phyloP scores from a whole-genome alignment of 1,139 yeast species.

The Geotrichum carabidarum region DNA sequence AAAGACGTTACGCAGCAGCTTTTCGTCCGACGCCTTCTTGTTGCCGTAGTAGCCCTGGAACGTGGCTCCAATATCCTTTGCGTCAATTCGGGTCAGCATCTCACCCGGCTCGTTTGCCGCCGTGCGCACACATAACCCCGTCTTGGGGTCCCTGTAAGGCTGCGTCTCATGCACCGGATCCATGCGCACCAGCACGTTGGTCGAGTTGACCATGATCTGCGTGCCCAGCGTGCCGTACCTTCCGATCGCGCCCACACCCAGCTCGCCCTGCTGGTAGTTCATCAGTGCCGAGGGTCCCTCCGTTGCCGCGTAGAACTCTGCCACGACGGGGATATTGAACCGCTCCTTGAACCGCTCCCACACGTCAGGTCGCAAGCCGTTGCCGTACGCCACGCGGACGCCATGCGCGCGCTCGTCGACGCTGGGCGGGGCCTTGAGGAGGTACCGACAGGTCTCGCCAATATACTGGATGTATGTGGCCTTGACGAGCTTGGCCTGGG shows the following conservation, averaged over 20 bases:
- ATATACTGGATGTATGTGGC: conserved; percentile 90
- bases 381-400: conserved; percentile 77
- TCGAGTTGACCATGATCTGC: conserved; percentile 21
- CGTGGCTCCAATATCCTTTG: conserved; percentile 49
- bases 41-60: conserved; percentile 91
- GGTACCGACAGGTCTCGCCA: conserved; percentile 90
- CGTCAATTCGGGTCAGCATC: conserved; percentile 66
- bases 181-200: conserved; percentile 51
- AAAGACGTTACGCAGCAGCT: conserved; percentile 68
- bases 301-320: conserved; percentile 92
- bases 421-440: conserved; percentile 62
- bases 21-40: conserved; percentile 69
- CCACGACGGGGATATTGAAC: conserved; percentile 69
- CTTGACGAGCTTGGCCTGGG: conserved; percentile 64
- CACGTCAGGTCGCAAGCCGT: conserved; percentile 88
- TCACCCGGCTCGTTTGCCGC: conserved; percentile 75
- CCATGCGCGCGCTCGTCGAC: conserved; percentile 63
- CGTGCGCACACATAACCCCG: conserved; percentile 57
- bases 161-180: conserved; percentile 76
- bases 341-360: conserved; percentile 78
- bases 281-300: conserved; percentile 93
- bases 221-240: conserved; percentile 52
- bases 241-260: conserved; percentile 86
- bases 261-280: conserved; percentile 68
- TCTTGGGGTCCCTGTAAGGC: conserved; percentile 62